Base-by-base conservation (phyloP, 1,284 basidiomycete genomes). In the Cryptococcus floricola region DNA sequence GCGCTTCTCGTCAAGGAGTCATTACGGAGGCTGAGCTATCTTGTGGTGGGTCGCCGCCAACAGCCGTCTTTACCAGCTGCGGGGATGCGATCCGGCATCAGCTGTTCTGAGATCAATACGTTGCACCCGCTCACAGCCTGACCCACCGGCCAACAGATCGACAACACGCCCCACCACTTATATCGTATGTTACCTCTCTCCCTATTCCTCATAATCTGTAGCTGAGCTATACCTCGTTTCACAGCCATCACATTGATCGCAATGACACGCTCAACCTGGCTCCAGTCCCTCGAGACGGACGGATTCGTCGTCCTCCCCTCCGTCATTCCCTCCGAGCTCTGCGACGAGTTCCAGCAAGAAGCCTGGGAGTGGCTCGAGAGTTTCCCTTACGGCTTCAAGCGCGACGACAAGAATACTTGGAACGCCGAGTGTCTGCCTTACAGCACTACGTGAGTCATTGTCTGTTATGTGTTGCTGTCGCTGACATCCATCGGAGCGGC, bases 341-440 rank as follows among this genome's bases (percentile, higher is more conserved):
- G 61, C 23, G 51, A 58, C 10, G 56, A 56, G 39, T 68, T 65
- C 52, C 55, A 50, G 6, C 34, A 63, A 14, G 28, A 39, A 12
- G 58, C 60, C 12, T 65, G 61, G 45, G 25, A 57, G 9, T 68
- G 66, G 66, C 57, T 66, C 28, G 66, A 68, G 42, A 49, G 39
- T 23, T 66, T 63, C 42, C 60, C 60, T 2, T 48, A 59, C 27
- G 74, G 73, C 7, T 77, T 68, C 63, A 70, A 75, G 60, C 59
- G 67, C 19, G 62, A 71, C 45, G 73, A 77, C 61, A 50, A 42
- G 31, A 56, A 57, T 18, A 75, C 75, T 0, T 69, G 68, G 62
- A 59, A 54, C 8, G 58, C 48, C 2, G 67, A 69, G 41, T 61
- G 69, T 28, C 56, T 75, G 23, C 75, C 74, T 0, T 56, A 66